phyloP scores from a whole-genome alignment of 768 basidiomycete genomes.

The Clitopilus hobsonii region DNA sequence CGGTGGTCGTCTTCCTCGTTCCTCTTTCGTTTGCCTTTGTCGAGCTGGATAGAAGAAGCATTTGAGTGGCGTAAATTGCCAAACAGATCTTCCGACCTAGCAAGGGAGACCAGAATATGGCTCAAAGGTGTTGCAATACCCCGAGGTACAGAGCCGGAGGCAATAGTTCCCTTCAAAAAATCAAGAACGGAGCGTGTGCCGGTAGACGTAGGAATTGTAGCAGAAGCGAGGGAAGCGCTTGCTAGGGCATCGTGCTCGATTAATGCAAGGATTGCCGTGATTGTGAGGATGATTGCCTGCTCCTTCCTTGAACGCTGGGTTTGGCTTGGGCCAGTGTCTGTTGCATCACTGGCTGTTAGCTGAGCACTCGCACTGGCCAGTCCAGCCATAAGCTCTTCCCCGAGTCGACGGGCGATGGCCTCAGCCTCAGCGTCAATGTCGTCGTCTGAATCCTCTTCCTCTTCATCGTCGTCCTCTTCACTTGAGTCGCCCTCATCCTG shows the following conservation, averaged over 20 bases:
- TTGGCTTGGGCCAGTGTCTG: slow-evolving; percentile 9
- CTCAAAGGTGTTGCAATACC: slow-evolving; percentile 53
- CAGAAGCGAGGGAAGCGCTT: slow-evolving; percentile 45
- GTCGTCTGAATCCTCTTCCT: slow-evolving; percentile 56
- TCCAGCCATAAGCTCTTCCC: slow-evolving; percentile 77
- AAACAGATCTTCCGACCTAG: slow-evolving; percentile 63
- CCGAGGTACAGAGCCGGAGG: slow-evolving; percentile 44
- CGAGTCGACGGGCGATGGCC: slow-evolving; percentile 67
- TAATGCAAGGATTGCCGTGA: slow-evolving; percentile 56
- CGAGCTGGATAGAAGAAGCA: slow-evolving; percentile 55
- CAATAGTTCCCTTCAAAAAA: slow-evolving; percentile 45
- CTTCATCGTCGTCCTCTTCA: slow-evolving; percentile 38
- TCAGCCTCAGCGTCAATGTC: slow-evolving; percentile 67
- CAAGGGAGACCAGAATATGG: slow-evolving; percentile 58
- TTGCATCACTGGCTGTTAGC: not conserved
- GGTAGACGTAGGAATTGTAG: slow-evolving; percentile 41
- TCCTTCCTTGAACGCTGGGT: slow-evolving; percentile 34
- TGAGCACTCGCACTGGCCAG: slow-evolving; percentile 16
- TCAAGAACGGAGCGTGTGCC: slow-evolving; percentile 50
- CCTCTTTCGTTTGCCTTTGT: slow-evolving; percentile 75
- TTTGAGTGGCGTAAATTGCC: slow-evolving; percentile 60
- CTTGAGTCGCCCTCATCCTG: slow-evolving; percentile 6
- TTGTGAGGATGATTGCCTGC: slow-evolving; percentile 59
- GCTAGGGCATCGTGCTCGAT: slow-evolving; percentile 55
- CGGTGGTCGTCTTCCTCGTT: slow-evolving; percentile 43